Conservation (phyloP, 2,329 filamentous ascomycete genomes). For the Blastomyces silverae region DNA sequence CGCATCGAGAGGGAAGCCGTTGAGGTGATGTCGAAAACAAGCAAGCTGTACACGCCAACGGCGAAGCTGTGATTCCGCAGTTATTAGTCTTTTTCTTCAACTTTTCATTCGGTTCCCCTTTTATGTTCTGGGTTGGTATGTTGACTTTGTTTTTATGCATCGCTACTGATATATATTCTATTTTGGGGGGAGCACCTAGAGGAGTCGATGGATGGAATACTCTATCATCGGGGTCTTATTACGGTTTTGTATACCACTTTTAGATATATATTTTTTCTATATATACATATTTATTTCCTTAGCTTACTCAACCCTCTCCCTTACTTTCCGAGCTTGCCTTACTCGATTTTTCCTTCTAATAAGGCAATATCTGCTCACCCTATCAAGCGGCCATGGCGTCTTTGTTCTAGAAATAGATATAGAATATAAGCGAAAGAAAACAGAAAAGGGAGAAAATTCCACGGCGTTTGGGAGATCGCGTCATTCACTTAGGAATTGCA, state of each 20-base stretch:
- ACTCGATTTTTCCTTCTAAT: background rate
- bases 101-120: background rate
- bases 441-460: background rate
- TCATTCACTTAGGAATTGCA: background rate
- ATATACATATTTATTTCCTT: background rate
- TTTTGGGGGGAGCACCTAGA: background rate
- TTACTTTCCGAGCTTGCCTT: background rate
- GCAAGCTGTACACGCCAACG: conserved; percentile 43
- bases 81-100: background rate
- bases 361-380: background rate
- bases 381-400: background rate
- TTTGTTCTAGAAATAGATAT: background rate
- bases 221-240: background rate
- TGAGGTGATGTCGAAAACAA: conserved; percentile 55
- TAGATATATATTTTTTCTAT: background rate
- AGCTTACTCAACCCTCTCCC: background rate
- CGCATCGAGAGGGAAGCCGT: conserved; percentile 74
- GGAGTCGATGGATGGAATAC: background rate
- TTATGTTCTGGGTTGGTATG: background rate
- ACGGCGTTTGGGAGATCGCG: background rate
- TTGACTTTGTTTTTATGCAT: background rate
- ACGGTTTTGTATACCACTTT: background rate
- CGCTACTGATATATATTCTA: background rate
- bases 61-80: conserved; percentile 3
- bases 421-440: background rate